These are phyloP conservation scores for Candida neerlandica DNA, from an alignment of 1,139 yeast genomes.

Conservation along the genomic window DNA sequence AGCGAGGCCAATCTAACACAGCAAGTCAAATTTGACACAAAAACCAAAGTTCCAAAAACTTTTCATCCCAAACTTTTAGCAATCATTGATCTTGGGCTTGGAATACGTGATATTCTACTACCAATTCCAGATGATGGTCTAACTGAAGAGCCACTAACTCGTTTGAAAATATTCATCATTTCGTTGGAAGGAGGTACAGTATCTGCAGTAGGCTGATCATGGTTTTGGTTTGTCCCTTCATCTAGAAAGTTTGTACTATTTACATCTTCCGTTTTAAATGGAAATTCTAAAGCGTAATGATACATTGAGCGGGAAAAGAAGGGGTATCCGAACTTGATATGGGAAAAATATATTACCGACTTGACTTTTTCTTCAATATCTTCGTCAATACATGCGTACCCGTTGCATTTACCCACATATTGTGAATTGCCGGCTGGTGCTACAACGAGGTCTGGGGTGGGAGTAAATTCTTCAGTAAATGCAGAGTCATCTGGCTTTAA, in stretches of 20 bases:
- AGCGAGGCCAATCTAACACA: slow-evolving; percentile 2
- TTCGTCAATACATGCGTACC: slow-evolving; percentile 17
- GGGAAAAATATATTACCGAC: slow-evolving; percentile 18
- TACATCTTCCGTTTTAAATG: slow-evolving; percentile 21
- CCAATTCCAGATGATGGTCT: not conserved
- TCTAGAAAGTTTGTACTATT: not conserved
- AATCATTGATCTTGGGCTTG: slow-evolving; percentile 5
- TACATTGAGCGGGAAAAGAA: slow-evolving; percentile 21
- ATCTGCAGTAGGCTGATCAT: slow-evolving; percentile 6
- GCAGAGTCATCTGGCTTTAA: slow-evolving; percentile 9
- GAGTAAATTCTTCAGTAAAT: slow-evolving; percentile 17
- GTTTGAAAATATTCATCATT: not conserved
- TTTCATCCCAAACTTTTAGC: slow-evolving; percentile 1
- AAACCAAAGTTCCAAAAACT: not conserved
- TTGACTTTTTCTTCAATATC: slow-evolving; percentile 4
- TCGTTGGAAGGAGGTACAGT: not conserved
- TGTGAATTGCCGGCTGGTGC: slow-evolving; percentile 14
- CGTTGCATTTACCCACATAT: slow-evolving; percentile 15
- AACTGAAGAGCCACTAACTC: slow-evolving; percentile 1
- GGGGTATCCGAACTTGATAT: slow-evolving; percentile 21
- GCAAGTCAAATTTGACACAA: not conserved
- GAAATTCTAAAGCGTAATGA: slow-evolving; percentile 22
- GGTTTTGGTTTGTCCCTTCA: not conserved
- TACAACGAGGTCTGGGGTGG: slow-evolving; percentile 20
- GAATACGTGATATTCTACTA: slow-evolving; percentile 3